Conservation (phyloP, 2,329 filamentous ascomycete species). For the Leptographium radiaticola region DNA sequence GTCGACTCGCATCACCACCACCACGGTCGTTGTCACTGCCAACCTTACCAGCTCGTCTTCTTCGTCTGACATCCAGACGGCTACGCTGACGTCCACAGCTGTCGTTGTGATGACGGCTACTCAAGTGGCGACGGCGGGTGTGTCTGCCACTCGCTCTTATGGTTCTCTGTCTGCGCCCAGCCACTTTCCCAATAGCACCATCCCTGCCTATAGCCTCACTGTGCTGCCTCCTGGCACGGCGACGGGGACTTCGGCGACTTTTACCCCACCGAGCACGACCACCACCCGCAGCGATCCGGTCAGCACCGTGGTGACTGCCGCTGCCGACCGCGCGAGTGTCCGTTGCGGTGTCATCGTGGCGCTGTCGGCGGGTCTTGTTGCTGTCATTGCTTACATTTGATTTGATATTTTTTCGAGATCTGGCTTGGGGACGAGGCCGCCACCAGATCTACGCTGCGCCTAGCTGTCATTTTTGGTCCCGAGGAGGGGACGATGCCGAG, state of each 20-base stretch:
- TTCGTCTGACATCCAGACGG: neutral
- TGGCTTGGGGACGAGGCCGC: neutral
- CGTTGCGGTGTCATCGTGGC: slow-evolving; percentile 18
- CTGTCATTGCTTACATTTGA: slow-evolving; percentile 13
- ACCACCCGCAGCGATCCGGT: slow-evolving; percentile 14
- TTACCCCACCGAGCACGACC: slow-evolving; percentile 12
- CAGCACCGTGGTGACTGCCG: slow-evolving; percentile 18
- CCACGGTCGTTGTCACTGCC: slow-evolving; percentile 7
- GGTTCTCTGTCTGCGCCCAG: neutral
- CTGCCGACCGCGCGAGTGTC: slow-evolving; percentile 5
- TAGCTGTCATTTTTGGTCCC: neutral
- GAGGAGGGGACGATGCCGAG: neutral
- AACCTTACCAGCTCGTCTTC: neutral
- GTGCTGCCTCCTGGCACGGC: neutral
- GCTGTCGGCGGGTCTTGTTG: slow-evolving; percentile 21
- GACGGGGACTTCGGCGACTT: neutral
- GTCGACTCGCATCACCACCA: slow-evolving; percentile 4
- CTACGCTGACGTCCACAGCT: slow-evolving; percentile 2
- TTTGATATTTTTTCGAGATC: neutral
- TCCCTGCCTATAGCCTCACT: neutral
- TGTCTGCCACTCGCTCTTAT: neutral
- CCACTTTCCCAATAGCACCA: slow-evolving; percentile 6
- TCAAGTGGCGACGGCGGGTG: neutral
- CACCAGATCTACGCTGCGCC: neutral
- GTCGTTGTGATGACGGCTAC: slow-evolving; percentile 1